phyloP scores from a whole-genome alignment of 179 eudicot genomes.

The Spergularia azorica region DNA sequence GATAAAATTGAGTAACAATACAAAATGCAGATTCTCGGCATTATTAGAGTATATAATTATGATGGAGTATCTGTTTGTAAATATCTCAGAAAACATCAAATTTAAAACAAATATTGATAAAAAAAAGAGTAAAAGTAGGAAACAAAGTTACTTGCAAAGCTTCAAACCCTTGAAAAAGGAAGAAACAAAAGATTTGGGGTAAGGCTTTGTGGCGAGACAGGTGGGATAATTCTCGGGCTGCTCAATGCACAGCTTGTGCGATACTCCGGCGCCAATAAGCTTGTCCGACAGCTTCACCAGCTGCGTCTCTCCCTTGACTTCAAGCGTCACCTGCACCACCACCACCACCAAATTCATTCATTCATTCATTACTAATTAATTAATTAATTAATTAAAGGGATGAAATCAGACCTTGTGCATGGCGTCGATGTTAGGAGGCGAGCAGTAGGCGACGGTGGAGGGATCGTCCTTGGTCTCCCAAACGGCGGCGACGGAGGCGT shows the following conservation, averaged over 20 bases:
- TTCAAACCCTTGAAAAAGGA: constrained; percentile 72
- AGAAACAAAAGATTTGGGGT: constrained; percentile 75
- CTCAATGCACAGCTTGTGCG: constrained; percentile 85
- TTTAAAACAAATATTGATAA: too few species aligned
- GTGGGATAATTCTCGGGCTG: constrained; percentile 90
- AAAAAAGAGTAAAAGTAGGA: too few species aligned
- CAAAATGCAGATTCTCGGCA: too few species aligned
- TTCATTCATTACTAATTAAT: too few species aligned
- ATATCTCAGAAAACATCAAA: too few species aligned
- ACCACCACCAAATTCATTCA: too few species aligned
- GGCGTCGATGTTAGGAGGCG: constrained; percentile 50
- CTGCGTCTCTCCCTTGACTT: constrained; percentile 87
- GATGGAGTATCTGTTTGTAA: neutral
- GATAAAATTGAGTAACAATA: too few species aligned
- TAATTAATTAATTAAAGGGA: neutral
- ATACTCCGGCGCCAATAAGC: constrained; percentile 55
- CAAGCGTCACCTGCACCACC: constrained; percentile 72
- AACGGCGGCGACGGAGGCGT: constrained; percentile 80
- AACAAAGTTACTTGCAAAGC: constrained; percentile 72
- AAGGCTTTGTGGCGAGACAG: constrained; percentile 85
- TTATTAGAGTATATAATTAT: too few species aligned
- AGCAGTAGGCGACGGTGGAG: constrained; percentile 56
- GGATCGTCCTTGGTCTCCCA: constrained; percentile 78
- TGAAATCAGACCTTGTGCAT: constrained; percentile 72
- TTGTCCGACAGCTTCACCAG: constrained; percentile 66